Conservation (phyloP, 441 rosid genomes). For the Adansonia grandidieri region DNA sequence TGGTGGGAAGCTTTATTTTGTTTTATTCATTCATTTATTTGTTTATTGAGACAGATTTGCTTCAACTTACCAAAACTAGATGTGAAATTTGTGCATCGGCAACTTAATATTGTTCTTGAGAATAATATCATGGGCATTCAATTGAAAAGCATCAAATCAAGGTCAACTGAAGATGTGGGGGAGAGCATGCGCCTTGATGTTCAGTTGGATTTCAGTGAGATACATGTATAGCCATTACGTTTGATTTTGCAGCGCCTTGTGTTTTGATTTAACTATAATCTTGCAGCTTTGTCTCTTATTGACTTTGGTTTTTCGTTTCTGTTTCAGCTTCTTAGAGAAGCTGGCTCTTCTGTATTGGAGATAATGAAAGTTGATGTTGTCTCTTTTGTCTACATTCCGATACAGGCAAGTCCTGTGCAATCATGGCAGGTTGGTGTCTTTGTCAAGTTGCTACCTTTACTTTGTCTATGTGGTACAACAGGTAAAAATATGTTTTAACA, state of each 20-base stretch:
- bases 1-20: slow-evolving; percentile 8
- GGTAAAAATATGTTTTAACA: slow-evolving; percentile 14
- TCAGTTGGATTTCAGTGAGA: slow-evolving; percentile 90
- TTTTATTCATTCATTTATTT: slow-evolving; percentile 18
- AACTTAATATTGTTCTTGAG: slow-evolving; percentile 66
- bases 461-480: slow-evolving; percentile 8
- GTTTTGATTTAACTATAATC: slow-evolving; percentile 31
- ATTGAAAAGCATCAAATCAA: slow-evolving; percentile 73
- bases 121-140: slow-evolving; percentile 89
- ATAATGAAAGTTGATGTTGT: slow-evolving; percentile 78
- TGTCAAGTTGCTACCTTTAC: slow-evolving; percentile 19
- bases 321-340: slow-evolving; percentile 90
- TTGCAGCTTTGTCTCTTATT: slow-evolving; percentile 28
- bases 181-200: slow-evolving; percentile 90
- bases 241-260: slow-evolving; percentile 36
- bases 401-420: slow-evolving; percentile 62
- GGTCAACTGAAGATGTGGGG: slow-evolving; percentile 81
- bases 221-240: slow-evolving; percentile 68
- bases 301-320: slow-evolving; percentile 37
- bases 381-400: slow-evolving; percentile 76
- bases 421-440: slow-evolving; percentile 29
- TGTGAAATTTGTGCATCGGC: slow-evolving; percentile 75
- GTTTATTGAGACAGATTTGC: slow-evolving; percentile 60
- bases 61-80: slow-evolving; percentile 83
- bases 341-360: slow-evolving; percentile 80